A percentile compares a stretch with the other conserved stretches of the same genome.
Evolutionary conservation across 768 basidiomycete species (phyloP).

Genomic region (Amylocystis lapponica): DNA sequence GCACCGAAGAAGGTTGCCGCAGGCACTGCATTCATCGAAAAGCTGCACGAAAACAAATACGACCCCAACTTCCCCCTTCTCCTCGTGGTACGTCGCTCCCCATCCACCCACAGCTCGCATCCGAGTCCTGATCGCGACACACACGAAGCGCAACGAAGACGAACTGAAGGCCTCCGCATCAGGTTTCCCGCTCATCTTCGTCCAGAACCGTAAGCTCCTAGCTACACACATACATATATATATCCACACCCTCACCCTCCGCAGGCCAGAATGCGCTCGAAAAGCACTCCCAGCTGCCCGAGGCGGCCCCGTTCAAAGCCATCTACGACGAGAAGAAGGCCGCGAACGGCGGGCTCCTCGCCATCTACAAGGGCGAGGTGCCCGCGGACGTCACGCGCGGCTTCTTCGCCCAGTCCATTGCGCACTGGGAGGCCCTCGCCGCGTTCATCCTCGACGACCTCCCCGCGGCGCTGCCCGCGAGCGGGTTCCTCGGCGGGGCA

Average conservation of each 20-base stretch:
- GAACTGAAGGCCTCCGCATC: slow-evolving; percentile 35
- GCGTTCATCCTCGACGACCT: slow-evolving; percentile 36
- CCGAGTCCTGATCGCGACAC: neutral
- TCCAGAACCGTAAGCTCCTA: slow-evolving; percentile 34
- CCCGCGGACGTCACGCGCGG: slow-evolving; percentile 27
- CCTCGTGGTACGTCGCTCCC: slow-evolving; percentile 27
- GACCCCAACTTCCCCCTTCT: slow-evolving; percentile 50
- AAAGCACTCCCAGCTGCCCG: slow-evolving; percentile 28
- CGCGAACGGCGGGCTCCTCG: slow-evolving; percentile 34
- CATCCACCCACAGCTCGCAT: neutral
- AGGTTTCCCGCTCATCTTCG: slow-evolving; percentile 30
- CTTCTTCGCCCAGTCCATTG: slow-evolving; percentile 35
- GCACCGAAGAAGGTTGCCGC: slow-evolving; percentile 32
- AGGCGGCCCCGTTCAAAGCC: slow-evolving; percentile 31
- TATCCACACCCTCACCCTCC: neutral
- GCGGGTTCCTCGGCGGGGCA: slow-evolving; percentile 43
- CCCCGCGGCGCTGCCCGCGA: slow-evolving; percentile 33
- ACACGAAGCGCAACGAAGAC: slow-evolving; percentile 36
- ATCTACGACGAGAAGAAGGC: slow-evolving; percentile 41
- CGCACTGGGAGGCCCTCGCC: slow-evolving; percentile 34
- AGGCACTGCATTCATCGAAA: slow-evolving; percentile 30
- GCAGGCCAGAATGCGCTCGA: slow-evolving; percentile 40
- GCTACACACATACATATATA: neutral
- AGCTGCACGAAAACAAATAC: slow-evolving; percentile 38
- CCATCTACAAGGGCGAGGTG: slow-evolving; percentile 36